Conservation (phyloP, 2,329 filamentous ascomycete genomes). For the Fusarium sp. region DNA sequence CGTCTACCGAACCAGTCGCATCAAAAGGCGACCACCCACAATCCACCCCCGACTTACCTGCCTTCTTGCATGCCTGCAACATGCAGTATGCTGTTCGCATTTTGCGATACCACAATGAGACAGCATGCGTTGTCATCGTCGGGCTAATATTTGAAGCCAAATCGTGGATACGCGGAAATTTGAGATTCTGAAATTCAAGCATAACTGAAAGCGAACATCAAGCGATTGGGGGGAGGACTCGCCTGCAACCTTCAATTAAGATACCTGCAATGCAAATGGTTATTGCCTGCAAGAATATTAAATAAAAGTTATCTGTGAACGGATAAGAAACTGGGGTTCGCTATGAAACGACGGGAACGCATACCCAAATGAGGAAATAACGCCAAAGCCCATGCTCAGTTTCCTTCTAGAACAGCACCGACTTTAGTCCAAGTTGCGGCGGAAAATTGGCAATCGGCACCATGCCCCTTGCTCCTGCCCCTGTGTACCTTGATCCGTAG, state of each 20-base stretch:
- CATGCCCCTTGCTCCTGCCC: background rate
- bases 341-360: background rate
- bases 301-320: slow-evolving; percentile 5
- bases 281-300: background rate
- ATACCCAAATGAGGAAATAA: slow-evolving; percentile 11
- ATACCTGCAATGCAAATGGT: background rate
- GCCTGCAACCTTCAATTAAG: background rate
- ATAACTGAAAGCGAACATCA: background rate
- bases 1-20: slow-evolving; percentile 41
- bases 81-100: slow-evolving; percentile 1
- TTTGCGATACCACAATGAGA: background rate
- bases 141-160: background rate
- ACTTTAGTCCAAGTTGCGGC: background rate
- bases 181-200: background rate
- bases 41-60: background rate
- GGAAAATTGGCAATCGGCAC: background rate
- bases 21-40: slow-evolving; percentile 19
- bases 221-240: background rate
- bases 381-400: slow-evolving; percentile 6
- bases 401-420: slow-evolving; percentile 34
- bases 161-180: slow-evolving; percentile 13
- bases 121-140: slow-evolving; percentile 1
- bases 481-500: background rate
- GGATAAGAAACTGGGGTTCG: slow-evolving; percentile 7
- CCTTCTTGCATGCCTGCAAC: background rate